Evolutionary conservation across 2,329 filamentous ascomycete species (phyloP), one percentile per base, ranked within the genome.

Genomic region (Fusarium bactridioides): DNA sequence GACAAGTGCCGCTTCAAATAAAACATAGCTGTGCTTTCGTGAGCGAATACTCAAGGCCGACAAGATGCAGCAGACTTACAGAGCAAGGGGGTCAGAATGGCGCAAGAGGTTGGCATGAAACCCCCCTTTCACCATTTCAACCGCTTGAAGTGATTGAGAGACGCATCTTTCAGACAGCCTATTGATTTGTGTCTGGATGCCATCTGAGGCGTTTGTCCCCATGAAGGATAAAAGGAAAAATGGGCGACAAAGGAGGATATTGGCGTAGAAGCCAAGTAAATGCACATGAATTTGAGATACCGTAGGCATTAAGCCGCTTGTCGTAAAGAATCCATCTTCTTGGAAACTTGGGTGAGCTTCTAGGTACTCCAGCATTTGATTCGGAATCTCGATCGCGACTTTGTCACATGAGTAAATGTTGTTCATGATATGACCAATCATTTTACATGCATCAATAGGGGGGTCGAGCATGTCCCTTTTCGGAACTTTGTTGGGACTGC

Each of bases 231-330:
- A 88, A 19, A 91, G 80, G 64, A 92, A 90, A 77, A 92, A 92
- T 0, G 91, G 90, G 33, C 90, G 84, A 3, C 88, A 90, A 3
- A 92, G 83, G 1, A 92, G 82, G 31, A 92, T 86, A 45, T 91
- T 85, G 1, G 89, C 88, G 76, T 92, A 89, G 61, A 86, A 88
- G 64, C 91, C 88, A 40, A 91, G 82, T 29, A 92, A 81, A 66
- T 91, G 90, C 64, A 87, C 82, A 70, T 92, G 90, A 10, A 92
- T 79, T n/a, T 90, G 86, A 8, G 88, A 86, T 38, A 91, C 86
- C 7, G 86, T 86, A 67, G 88, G 83, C 25, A 83, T 82, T 10
- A 41, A 40, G 12, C 63, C 45, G 8, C 51, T 44, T 21, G 61
- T 38, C 21, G 38, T 58, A 21, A 61, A 57, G 19, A 73, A 59